Evolutionary conservation across 1,284 basidiomycete species (phyloP), one percentile per base, ranked within the genome.

Genomic region (Exobasidium cylindrosporum): DNA sequence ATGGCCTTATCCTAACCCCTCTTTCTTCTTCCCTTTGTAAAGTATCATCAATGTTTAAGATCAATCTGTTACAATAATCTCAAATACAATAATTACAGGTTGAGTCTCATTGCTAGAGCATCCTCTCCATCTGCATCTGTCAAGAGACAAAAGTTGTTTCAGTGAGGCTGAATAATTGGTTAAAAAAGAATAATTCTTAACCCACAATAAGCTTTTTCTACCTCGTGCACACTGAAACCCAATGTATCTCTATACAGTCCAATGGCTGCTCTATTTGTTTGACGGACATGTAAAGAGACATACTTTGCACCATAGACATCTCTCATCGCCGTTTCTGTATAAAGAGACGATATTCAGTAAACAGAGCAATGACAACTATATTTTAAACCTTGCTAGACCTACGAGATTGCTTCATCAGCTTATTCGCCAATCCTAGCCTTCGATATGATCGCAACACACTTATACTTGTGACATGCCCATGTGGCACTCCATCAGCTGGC

Each of bases 391-490:
- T 45, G 17, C 10, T 11, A 29, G 1, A 77, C 77, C 65, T 62
- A 79, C 76, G 77, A 62, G 74, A 76, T 52, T 76, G 72, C 53
- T 67, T 71, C 77, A 79, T 79, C 24, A 79, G 68, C 61, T 79
- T 77, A 55, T 79, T 73, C 21, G 77, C 77, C 2, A 79, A 63
- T 14, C 77, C 76, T 2, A 79, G 66, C 29, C 77, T 62, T 45
- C 77, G 65, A 54, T 79, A 77, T 3, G 72, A 72, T 14, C 77
- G 66, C 6, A 79, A 71, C 4, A 79, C 77, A 26, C 68, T 70
- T 65, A 79, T 79, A 49, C 69, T 72, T 21, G 77, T 79, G 23
- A 79, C 77, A 61, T 79, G 77, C n/a, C 77, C 77, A 57, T 78
- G 76, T 3, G 73, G 72, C n/a, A 78, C 64, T 14, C 76, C 77